A percentile compares a stretch with the other conserved stretches of the same genome.
Conservation (phyloP, 2,329 filamentous ascomycete species). For the Pseudogymnoascus sp. region DNA sequence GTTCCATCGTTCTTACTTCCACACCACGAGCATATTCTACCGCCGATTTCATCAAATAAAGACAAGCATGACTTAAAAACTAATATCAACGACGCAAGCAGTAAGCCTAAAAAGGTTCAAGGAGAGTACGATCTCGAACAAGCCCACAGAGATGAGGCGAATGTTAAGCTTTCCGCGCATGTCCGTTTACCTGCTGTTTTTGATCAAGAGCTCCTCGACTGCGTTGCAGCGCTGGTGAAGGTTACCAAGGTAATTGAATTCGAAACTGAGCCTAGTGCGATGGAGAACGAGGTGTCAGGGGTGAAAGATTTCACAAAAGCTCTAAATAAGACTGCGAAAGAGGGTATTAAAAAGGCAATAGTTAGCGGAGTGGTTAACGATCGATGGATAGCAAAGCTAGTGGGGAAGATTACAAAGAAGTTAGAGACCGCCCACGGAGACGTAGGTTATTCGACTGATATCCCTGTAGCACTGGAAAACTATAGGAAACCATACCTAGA, state of each 20-base stretch:
- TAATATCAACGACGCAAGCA: conserved; percentile 35
- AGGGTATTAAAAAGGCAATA: conserved; percentile 39
- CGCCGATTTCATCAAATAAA: conserved; percentile 31
- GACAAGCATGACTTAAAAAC: conserved; percentile 30
- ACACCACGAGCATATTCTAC: conserved; percentile 45
- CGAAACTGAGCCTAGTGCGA: conserved; percentile 34
- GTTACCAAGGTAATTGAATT: conserved; percentile 48
- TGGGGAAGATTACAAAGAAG: conserved; percentile 41
- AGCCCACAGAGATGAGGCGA: conserved; percentile 38
- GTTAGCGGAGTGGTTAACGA: conserved; percentile 42
- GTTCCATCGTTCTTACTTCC: conserved; percentile 43
- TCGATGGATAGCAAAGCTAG: conserved; percentile 45
- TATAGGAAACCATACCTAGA: conserved; percentile 17
- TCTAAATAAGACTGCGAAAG: conserved; percentile 31
- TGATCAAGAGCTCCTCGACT: conserved; percentile 43
- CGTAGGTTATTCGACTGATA: conserved; percentile 40
- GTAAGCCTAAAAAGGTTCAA: conserved; percentile 35
- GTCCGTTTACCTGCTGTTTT: conserved; percentile 41
- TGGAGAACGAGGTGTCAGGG: conserved; percentile 26
- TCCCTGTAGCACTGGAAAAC: conserved; percentile 31
- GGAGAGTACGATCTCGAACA: conserved; percentile 33
- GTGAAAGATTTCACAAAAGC: conserved; percentile 26
- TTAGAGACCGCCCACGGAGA: conserved; percentile 41
- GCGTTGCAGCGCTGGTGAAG: conserved; percentile 46
- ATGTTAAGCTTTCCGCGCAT: conserved; percentile 39